Percentiles rank a stretch among this genome's conserved stretches.
Evolutionary conservation across 345 rosid genomes (phyloP).

Genomic region (Camelina laxa): DNA sequence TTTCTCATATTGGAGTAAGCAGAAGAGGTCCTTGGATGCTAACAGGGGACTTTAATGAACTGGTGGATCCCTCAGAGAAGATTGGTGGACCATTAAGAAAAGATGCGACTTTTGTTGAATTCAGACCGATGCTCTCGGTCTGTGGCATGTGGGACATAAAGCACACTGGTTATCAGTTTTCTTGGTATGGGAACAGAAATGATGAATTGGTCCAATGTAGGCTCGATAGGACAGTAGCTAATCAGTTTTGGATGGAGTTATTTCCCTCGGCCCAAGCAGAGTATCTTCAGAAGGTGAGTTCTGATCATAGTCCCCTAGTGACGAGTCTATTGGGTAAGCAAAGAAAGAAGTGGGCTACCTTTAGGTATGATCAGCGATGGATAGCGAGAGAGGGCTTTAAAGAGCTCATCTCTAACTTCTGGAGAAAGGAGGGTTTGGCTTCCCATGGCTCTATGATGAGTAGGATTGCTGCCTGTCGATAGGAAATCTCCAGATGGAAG

Average conservation of each 20-base stretch:
- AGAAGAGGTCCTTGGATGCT: not conserved
- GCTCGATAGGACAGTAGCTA: not conserved
- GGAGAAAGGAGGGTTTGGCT: not conserved
- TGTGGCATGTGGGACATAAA: not conserved
- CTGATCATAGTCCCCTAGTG: not conserved
- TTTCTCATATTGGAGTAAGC: not conserved
- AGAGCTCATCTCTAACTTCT: not conserved
- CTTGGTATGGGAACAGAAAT: not conserved
- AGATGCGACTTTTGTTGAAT: not conserved
- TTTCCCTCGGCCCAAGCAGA: rapidly evolving
- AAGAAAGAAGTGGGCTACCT: not conserved
- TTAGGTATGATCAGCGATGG: not conserved
- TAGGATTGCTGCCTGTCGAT: not conserved
- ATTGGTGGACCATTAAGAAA: not conserved
- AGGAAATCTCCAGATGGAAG: not conserved
- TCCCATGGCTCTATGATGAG: too few species aligned
- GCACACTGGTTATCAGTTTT: not conserved
- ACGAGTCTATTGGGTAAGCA: not conserved
- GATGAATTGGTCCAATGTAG: not conserved
- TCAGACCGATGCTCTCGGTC: not conserved
- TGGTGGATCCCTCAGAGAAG: not conserved
- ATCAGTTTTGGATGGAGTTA: not conserved
- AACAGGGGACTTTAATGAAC: not conserved
- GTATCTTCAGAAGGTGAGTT: not conserved
- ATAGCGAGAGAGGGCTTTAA: not conserved